These are phyloP conservation scores for Auricularia sp. DNA, from an alignment of 768 basidiomycete genomes.

Conservation along the genomic window DNA sequence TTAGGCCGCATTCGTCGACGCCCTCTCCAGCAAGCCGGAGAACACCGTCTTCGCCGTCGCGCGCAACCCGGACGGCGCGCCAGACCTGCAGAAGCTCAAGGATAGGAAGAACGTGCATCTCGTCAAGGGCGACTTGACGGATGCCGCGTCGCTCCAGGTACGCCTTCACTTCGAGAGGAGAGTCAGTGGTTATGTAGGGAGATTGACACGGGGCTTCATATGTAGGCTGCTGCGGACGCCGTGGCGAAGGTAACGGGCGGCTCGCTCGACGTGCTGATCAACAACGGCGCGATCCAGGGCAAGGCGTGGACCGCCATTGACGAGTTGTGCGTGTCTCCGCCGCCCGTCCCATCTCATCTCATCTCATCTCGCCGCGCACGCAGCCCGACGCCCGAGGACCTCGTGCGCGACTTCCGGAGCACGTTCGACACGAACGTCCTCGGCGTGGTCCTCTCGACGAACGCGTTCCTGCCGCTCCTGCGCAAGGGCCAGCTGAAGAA, in stretches of 20 bases:
- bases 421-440: constrained; percentile 12
- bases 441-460: constrained; percentile 12
- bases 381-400: neutral
- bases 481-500: constrained; percentile 7
- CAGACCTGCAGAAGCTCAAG: constrained; percentile 4
- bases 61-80: constrained; percentile 16
- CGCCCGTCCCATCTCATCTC: too few relatives aligned
- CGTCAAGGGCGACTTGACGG: constrained; percentile 29
- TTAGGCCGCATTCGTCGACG: constrained; percentile 18
- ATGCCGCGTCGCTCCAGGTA: constrained; percentile 22
- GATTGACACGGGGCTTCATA: too few relatives aligned
- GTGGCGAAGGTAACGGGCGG: constrained; percentile 7
- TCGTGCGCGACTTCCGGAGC: neutral
- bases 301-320: neutral
- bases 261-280: constrained; percentile 9
- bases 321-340: neutral
- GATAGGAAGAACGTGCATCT: constrained; percentile 23
- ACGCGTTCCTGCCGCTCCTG: constrained; percentile 15
- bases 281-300: neutral
- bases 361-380: neutral
- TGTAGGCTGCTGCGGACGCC: constrained; percentile 9
- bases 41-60: constrained; percentile 21
- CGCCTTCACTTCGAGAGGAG: neutral
- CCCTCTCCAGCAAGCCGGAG: constrained; percentile 12
- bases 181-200: too few relatives aligned